Evolutionary conservation across 352 stramenopile genomes (phyloP).

Genomic region (Pythium dissotocum): DNA sequence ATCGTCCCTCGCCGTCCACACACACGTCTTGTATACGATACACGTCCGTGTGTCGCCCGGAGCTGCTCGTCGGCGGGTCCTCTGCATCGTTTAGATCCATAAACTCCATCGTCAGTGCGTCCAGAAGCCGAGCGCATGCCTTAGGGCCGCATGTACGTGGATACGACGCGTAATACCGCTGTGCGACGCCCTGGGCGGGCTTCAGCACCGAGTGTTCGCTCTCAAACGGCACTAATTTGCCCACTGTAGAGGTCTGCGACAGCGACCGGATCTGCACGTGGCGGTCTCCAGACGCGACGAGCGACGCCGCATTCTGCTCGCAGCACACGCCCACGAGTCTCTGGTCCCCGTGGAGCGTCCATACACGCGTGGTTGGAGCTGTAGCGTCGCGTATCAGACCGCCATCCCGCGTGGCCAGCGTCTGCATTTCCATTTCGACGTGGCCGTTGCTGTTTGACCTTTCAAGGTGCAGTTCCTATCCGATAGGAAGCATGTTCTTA

Average conservation of each 20-base stretch:
- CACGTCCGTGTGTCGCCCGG: neutral
- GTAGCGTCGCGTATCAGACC: neutral
- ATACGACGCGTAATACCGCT: slow-evolving; percentile 17
- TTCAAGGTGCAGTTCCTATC: slow-evolving; percentile 25
- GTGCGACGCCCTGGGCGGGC: neutral
- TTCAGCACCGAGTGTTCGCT: slow-evolving; percentile 3
- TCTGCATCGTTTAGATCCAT: neutral
- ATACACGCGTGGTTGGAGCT: neutral
- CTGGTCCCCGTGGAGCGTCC: slow-evolving; percentile 26
- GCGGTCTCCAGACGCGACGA: slow-evolving; percentile 22
- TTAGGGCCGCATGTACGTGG: neutral
- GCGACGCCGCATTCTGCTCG: slow-evolving; percentile 3
- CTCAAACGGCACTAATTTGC: slow-evolving; percentile 22
- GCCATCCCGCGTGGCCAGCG: neutral
- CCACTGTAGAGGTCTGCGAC: slow-evolving; percentile 3
- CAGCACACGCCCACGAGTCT: slow-evolving; percentile 13
- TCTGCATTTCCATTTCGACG: slow-evolving; percentile 8
- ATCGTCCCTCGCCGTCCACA: slow-evolving; percentile 1
- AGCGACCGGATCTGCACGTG: slow-evolving; percentile 23
- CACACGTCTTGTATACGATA: slow-evolving; percentile 8
- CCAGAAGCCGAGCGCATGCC: slow-evolving; percentile 10
- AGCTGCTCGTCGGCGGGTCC: neutral
- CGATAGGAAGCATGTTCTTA: neutral
- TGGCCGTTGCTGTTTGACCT: slow-evolving; percentile 9
- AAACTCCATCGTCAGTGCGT: slow-evolving; percentile 18